Conservation (phyloP, 768 basidiomycete genomes). For the Hirschioporus abietinus region DNA sequence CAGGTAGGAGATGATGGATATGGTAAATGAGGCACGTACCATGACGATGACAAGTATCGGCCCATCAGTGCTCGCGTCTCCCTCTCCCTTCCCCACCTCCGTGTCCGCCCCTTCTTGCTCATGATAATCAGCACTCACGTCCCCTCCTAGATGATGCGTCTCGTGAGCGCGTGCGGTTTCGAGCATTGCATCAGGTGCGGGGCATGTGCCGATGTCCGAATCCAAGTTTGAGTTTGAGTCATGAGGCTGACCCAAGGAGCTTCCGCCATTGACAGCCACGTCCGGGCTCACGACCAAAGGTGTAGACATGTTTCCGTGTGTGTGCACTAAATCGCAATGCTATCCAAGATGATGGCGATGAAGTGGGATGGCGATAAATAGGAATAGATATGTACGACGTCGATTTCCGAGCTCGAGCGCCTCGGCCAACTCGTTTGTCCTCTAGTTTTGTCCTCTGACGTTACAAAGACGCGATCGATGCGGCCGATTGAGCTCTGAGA, state of each 20-base stretch:
- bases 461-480: no score
- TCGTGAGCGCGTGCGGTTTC: not conserved
- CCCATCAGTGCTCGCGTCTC: not conserved
- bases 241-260: no score
- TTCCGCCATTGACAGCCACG: no score
- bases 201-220: not conserved
- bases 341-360: not conserved
- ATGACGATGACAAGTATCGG: constrained; percentile 43
- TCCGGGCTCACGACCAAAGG: no score
- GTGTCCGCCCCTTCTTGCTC: not conserved
- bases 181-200: not conserved
- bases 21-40: constrained; percentile 29
- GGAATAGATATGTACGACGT: not conserved
- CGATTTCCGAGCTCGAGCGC: no score
- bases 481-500: no score
- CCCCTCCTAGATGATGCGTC: not conserved
- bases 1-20: constrained; percentile 7
- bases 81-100: not conserved
- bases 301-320: no score
- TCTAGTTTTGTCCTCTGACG: no score
- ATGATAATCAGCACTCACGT: not conserved
- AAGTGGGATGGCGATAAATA: not conserved
- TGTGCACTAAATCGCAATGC: no score
- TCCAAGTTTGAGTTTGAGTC: not conserved
- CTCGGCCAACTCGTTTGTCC: no score